A percentile compares a stretch with the other conserved stretches of the same genome.
Evolutionary conservation across 441 rosid species (phyloP).

Genomic region (Gossypium gossypioides): DNA sequence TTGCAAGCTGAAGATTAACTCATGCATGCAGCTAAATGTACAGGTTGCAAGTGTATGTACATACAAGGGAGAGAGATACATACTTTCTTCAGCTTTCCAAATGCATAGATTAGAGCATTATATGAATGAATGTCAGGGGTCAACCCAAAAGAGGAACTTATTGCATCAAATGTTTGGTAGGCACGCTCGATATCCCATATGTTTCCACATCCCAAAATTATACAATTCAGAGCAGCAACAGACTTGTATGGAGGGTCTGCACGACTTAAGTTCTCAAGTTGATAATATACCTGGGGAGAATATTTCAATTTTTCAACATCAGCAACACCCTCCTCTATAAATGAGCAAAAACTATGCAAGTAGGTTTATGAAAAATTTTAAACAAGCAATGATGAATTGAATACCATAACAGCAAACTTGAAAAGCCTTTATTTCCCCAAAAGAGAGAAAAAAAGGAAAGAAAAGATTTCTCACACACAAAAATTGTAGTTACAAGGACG

Average conservation of each 20-base stretch:
- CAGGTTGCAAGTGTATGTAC: neutral
- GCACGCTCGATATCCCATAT: slow-evolving; percentile 96
- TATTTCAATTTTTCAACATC: slow-evolving; percentile 13
- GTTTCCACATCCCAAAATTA: slow-evolving; percentile 83
- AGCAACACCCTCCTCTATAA: slow-evolving; percentile 1
- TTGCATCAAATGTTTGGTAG: slow-evolving; percentile 88
- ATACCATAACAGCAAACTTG: neutral
- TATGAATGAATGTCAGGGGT: slow-evolving; percentile 76
- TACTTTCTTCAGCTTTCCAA: slow-evolving; percentile 88
- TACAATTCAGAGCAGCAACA: slow-evolving; percentile 83
- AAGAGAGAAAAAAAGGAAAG: neutral
- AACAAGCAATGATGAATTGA: neutral
- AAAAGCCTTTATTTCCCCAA: neutral
- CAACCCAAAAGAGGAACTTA: slow-evolving; percentile 61
- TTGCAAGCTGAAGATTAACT: neutral
- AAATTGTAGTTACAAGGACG: neutral
- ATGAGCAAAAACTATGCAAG: neutral
- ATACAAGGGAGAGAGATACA: slow-evolving; percentile 4
- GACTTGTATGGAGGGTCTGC: slow-evolving; percentile 80
- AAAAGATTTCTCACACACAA: neutral
- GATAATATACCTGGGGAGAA: slow-evolving; percentile 63
- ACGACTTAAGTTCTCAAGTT: slow-evolving; percentile 66
- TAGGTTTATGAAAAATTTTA: neutral
- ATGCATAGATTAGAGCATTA: slow-evolving; percentile 69
- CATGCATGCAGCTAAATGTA: neutral